These are phyloP conservation scores for Pyrrhoderma noxium DNA, from an alignment of 1,284 basidiomycete species.

Conservation along the genomic window DNA sequence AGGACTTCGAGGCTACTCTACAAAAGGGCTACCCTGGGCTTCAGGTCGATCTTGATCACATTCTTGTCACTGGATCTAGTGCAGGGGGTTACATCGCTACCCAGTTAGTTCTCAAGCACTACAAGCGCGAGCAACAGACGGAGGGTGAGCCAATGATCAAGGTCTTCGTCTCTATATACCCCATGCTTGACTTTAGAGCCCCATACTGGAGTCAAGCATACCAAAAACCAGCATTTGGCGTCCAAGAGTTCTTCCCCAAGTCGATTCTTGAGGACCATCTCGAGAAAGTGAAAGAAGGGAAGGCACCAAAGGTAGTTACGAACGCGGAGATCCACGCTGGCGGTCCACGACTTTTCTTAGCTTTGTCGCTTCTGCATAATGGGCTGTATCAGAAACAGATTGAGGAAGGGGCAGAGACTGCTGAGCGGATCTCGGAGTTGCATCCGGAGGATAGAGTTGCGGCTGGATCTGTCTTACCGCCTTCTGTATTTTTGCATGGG, in stretches of 20 bases:
- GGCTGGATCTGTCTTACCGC: conserved; percentile 6
- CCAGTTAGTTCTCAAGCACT: conserved; percentile 4
- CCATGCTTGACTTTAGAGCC: conserved; percentile 10
- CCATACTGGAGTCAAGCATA: conserved; percentile 6
- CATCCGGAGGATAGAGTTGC: conserved; percentile 11
- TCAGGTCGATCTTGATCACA: conserved; percentile 1
- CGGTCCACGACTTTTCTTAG: neutral
- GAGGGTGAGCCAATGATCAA: neutral
- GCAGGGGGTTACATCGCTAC: conserved; percentile 13
- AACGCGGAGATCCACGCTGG: neutral
- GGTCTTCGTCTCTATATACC: conserved; percentile 2
- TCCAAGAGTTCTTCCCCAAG: conserved; percentile 3
- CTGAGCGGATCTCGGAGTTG: conserved; percentile 1
- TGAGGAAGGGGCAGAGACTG: neutral
- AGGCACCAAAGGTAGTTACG: neutral
- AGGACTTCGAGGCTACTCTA: neutral
- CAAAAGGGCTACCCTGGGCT: neutral
- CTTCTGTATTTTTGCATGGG: conserved; percentile 14
- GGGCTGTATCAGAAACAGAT: conserved; percentile 4
- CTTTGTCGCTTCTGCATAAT: conserved; percentile 7
- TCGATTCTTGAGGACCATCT: conserved; percentile 13
- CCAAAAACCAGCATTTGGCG: conserved; percentile 9
- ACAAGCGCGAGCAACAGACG: neutral
- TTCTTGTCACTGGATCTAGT: conserved; percentile 7
- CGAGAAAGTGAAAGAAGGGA: neutral